phyloP scores from a whole-genome alignment of 352 stramenopile species.

The Phytophthora palmivora region DNA sequence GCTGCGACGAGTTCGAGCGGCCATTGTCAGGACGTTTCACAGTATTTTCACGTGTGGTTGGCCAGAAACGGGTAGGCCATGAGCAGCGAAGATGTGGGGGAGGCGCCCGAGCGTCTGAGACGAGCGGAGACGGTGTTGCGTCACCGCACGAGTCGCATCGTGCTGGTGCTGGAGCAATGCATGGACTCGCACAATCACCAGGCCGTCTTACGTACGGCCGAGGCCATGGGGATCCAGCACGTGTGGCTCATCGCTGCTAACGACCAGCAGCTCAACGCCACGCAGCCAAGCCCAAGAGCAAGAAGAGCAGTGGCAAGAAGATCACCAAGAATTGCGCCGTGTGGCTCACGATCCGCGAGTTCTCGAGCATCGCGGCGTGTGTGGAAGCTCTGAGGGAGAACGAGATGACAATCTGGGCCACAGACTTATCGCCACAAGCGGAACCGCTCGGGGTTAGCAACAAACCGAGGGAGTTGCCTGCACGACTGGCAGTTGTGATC shows the following conservation, averaged over 20 bases:
- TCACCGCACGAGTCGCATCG: slow-evolving; percentile 66
- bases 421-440: slow-evolving; percentile 86
- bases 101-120: slow-evolving; percentile 65
- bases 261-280: slow-evolving; percentile 70
- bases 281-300: slow-evolving; percentile 45
- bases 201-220: slow-evolving; percentile 91
- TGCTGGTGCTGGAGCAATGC: slow-evolving; percentile 83
- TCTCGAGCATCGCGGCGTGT: slow-evolving; percentile 83
- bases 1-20: slow-evolving; percentile 4
- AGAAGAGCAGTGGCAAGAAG: slow-evolving; percentile 61
- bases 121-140: slow-evolving; percentile 73
- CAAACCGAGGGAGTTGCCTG: slow-evolving; percentile 73
- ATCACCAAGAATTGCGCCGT: slow-evolving; percentile 81
- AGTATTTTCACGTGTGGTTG: slow-evolving; percentile 5
- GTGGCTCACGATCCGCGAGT: slow-evolving; percentile 91
- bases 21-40: not conserved
- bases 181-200: slow-evolving; percentile 91
- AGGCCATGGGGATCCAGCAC: slow-evolving; percentile 94
- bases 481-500: slow-evolving; percentile 93
- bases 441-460: slow-evolving; percentile 44
- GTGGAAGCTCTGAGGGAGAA: slow-evolving; percentile 68
- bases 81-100: slow-evolving; percentile 8
- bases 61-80: slow-evolving; percentile 11
- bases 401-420: slow-evolving; percentile 90
- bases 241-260: slow-evolving; percentile 87